Conservation (phyloP, 2,329 filamentous ascomycete genomes). For the Nemania diffusa region DNA sequence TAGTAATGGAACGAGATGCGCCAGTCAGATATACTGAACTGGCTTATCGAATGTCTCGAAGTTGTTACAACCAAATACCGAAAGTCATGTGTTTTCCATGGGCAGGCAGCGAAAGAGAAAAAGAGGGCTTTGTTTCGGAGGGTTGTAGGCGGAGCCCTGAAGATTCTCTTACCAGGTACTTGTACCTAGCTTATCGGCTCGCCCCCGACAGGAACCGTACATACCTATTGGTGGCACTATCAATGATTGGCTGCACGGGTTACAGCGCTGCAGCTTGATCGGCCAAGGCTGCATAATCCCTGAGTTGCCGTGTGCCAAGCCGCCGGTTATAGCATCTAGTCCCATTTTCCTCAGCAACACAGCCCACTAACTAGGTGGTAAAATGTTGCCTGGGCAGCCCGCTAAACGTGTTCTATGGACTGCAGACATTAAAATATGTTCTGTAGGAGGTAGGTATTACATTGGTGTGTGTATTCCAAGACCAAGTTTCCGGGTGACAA, state of each 20-base stretch:
- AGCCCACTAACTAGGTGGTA: too few relatives aligned
- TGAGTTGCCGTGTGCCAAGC: conserved; percentile 25
- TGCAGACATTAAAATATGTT: neutral
- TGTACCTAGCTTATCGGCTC: neutral
- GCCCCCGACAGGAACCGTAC: conserved; percentile 2
- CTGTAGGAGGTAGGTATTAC: too few relatives aligned
- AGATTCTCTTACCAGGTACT: neutral
- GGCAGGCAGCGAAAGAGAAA: conserved; percentile 2
- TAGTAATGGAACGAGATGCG: neutral
- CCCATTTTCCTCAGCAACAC: conserved; percentile 10
- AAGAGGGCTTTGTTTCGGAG: neutral
- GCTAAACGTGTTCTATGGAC: neutral
- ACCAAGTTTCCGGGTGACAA: conserved; percentile 28
- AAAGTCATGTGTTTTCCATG: neutral
- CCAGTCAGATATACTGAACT: neutral
- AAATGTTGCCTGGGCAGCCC: too few relatives aligned
- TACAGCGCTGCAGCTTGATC: neutral
- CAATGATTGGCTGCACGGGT: conserved; percentile 17
- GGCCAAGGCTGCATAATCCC: conserved; percentile 26
- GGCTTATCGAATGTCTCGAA: neutral
- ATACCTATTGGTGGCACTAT: neutral
- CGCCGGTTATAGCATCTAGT: conserved; percentile 7
- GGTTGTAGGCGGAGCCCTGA: neutral
- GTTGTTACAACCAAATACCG: neutral
- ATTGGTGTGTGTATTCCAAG: conserved; percentile 23